A percentile compares a stretch with the other conserved stretches of the same genome.
Conservation (phyloP, 257 asterid genomes). For the Plectranthus barbatus region DNA sequence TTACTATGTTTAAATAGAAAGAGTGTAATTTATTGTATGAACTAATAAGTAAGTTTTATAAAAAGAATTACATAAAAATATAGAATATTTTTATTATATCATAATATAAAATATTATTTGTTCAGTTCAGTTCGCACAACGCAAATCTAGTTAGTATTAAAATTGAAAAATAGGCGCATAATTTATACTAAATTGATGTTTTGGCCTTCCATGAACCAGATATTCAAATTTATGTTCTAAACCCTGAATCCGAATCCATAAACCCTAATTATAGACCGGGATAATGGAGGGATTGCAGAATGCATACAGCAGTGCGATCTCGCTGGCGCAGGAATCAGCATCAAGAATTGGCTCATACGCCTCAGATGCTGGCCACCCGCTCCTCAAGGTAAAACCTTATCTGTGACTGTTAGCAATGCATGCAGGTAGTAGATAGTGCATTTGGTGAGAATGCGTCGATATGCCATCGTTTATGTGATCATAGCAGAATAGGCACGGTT, state of each 20-base stretch:
- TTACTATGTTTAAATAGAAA: no score
- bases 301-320: slow-evolving; percentile 37
- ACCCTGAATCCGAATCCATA: slow-evolving; percentile 12
- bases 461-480: neutral
- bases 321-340: slow-evolving; percentile 33
- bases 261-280: neutral
- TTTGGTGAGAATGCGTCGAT: neutral
- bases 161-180: no score
- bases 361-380: slow-evolving; percentile 33
- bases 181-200: no score
- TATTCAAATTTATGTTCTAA: neutral
- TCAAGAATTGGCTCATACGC: slow-evolving; percentile 32
- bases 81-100: no score
- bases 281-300: slow-evolving; percentile 57
- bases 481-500: neutral
- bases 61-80: no score
- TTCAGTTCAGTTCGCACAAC: no score
- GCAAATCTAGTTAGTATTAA: no score
- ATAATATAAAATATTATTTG: no score
- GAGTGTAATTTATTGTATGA: no score
- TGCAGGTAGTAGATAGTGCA: no score
- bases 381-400: slow-evolving; percentile 33
- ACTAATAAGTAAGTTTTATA: no score
- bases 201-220: no score
- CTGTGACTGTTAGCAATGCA: neutral